These are phyloP conservation scores for Oryza glumipatula DNA, from an alignment of 176 grass and related monocot genomes.

Conservation along the genomic window DNA sequence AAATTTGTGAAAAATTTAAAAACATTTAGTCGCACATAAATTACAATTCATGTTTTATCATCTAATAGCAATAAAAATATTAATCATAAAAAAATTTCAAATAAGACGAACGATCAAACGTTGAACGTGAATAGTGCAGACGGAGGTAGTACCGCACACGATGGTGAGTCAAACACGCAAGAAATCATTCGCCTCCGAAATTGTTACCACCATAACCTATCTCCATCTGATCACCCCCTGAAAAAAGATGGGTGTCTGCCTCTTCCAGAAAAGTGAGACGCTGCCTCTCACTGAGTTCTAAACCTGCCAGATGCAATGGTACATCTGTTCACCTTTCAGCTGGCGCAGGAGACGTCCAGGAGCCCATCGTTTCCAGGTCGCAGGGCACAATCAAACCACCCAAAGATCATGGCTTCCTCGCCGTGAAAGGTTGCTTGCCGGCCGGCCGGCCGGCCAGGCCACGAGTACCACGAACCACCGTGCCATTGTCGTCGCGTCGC, in stretches of 20 bases:
- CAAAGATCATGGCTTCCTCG: neutral
- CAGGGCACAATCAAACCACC: neutral
- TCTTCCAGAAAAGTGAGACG: neutral
- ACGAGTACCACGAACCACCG: neutral
- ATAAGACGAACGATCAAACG: too few species aligned
- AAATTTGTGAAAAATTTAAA: too few species aligned
- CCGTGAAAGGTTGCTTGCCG: neutral
- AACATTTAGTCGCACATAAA: too few species aligned
- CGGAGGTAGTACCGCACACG: too few species aligned
- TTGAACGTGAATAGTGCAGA: too few species aligned
- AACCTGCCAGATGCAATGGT: neutral
- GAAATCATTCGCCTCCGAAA: neutral
- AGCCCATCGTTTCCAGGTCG: slow-evolving; percentile 13
- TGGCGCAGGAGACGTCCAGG: neutral
- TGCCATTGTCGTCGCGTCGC: neutral
- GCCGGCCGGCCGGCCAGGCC: neutral
- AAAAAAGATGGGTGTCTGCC: neutral
- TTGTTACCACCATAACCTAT: neutral
- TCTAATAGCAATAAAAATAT: too few species aligned
- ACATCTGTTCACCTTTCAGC: slow-evolving; percentile 11
- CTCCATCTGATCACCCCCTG: neutral
- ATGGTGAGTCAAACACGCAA: neutral
- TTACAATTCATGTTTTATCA: too few species aligned
- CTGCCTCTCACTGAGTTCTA: neutral
- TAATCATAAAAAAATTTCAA: too few species aligned